Conservation (phyloP, 148 eudicot genomes). For the Camellia lanceoleosa region DNA sequence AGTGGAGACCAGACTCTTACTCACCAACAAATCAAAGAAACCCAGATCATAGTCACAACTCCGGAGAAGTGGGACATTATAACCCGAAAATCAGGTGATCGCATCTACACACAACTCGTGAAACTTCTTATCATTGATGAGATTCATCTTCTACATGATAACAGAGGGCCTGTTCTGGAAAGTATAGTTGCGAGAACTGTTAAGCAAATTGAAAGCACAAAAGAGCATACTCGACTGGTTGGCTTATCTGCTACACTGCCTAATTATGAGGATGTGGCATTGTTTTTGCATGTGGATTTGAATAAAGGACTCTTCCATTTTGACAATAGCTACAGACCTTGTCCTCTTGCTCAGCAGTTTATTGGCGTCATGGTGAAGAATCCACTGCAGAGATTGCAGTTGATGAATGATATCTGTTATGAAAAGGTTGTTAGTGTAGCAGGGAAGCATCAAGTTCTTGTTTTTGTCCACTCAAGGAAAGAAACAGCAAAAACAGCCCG, state of each 20-base stretch:
- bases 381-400: slow-evolving; percentile 60
- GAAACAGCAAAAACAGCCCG: slow-evolving; percentile 53
- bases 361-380: slow-evolving; percentile 59
- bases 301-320: slow-evolving; percentile 51
- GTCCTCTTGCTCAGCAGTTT: slow-evolving; percentile 66
- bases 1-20: slow-evolving; percentile 63
- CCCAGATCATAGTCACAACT: slow-evolving; percentile 64
- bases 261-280: slow-evolving; percentile 57
- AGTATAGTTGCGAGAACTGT: slow-evolving; percentile 66
- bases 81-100: too few relatives aligned
- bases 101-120: too few relatives aligned
- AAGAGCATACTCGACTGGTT: slow-evolving; percentile 55
- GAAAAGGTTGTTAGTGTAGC: slow-evolving; percentile 55
- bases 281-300: slow-evolving; percentile 52
- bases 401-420: slow-evolving; percentile 64
- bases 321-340: slow-evolving; percentile 15
- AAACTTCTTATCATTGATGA: too few relatives aligned
- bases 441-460: slow-evolving; percentile 57
- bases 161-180: slow-evolving; percentile 66
- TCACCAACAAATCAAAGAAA: slow-evolving; percentile 55
- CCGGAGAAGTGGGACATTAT: slow-evolving; percentile 34
- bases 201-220: slow-evolving; percentile 58
- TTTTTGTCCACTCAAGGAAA: slow-evolving; percentile 29
- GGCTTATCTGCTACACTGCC: slow-evolving; percentile 16
- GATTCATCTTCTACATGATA: slow-evolving; percentile 43